These are phyloP conservation scores for Botryosphaeria dothidea DNA, from an alignment of 2,329 filamentous ascomycete genomes.

Conservation along the genomic window DNA sequence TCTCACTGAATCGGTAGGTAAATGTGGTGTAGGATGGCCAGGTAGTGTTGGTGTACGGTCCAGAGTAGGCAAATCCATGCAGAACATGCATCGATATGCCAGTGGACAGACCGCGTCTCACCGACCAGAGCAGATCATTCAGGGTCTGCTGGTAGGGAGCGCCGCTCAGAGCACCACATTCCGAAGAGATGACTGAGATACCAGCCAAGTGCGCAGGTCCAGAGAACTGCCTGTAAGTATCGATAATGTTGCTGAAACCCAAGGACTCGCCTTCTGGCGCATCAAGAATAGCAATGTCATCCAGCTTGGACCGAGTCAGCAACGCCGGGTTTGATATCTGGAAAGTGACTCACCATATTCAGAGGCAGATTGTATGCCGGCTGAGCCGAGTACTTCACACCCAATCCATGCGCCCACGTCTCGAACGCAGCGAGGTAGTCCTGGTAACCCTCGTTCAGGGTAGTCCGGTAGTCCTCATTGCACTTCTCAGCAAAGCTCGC, in stretches of 20 bases:
- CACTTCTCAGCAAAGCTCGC: constrained; percentile 22
- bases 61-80: constrained; percentile 46
- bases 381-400: constrained; percentile 32
- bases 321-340: background rate
- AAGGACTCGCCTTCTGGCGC: constrained; percentile 38
- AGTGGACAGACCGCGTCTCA: constrained; percentile 43
- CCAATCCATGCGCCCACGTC: constrained; percentile 29
- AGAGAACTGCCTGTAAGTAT: constrained; percentile 36
- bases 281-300: constrained; percentile 31
- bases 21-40: constrained; percentile 53
- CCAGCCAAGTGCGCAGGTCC: constrained; percentile 35
- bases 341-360: constrained; percentile 28
- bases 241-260: constrained; percentile 33
- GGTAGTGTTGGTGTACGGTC: constrained; percentile 48
- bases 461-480: constrained; percentile 32
- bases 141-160: constrained; percentile 31
- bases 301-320: constrained; percentile 20
- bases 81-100: constrained; percentile 48
- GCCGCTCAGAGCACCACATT: constrained; percentile 32
- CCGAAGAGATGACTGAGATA: constrained; percentile 34
- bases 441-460: constrained; percentile 32
- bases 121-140: constrained; percentile 35
- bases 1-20: constrained; percentile 44
- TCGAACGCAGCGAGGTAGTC: constrained; percentile 30
- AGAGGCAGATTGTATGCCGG: constrained; percentile 38